These are phyloP conservation scores for Medakamo hakoo DNA, from an alignment of 139 green algal species.

Conservation along the genomic window DNA sequence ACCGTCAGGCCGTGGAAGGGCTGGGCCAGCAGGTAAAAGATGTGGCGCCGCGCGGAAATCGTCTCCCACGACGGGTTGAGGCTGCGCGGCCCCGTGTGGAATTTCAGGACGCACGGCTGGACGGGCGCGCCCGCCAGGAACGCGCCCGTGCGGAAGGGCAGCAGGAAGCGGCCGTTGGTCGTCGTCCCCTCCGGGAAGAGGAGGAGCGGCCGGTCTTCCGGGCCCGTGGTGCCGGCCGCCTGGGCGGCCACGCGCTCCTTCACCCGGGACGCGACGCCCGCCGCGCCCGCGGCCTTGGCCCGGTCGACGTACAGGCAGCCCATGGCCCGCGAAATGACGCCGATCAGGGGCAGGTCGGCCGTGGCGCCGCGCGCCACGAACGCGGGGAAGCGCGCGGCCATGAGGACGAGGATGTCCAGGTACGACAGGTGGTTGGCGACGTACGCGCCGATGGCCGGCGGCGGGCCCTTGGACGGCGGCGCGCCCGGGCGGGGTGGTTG, in stretches of 20 bases:
- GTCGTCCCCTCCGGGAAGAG: slow-evolving; percentile 79
- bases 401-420: slow-evolving; percentile 74
- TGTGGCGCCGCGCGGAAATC: slow-evolving; percentile 43
- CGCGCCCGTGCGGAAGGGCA: slow-evolving; percentile 79
- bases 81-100: slow-evolving; percentile 19
- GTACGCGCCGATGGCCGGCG: slow-evolving; percentile 26
- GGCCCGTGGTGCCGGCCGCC: slow-evolving; percentile 8
- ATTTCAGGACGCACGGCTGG: slow-evolving; percentile 63
- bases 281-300: slow-evolving; percentile 11
- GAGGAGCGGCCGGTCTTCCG: slow-evolving; percentile 41
- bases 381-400: slow-evolving; percentile 48
- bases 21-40: slow-evolving; percentile 54
- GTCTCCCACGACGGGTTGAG: slow-evolving; percentile 67
- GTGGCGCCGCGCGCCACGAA: slow-evolving; percentile 63
- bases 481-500: background rate
- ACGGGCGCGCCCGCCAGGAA: slow-evolving; percentile 75
- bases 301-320: slow-evolving; percentile 71
- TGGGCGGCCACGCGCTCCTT: slow-evolving; percentile 30
- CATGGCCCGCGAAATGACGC: slow-evolving; percentile 58
- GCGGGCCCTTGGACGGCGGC: background rate
- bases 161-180: slow-evolving; percentile 70
- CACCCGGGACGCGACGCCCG: slow-evolving; percentile 22
- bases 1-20: slow-evolving; percentile 26
- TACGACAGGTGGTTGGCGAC: slow-evolving; percentile 71
- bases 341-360: slow-evolving; percentile 40